A percentile compares a stretch with the other conserved stretches of the same genome.
These are phyloP conservation scores for Orbilia javanica DNA, from an alignment of 2,329 filamentous ascomycete genomes.

Conservation along the genomic window DNA sequence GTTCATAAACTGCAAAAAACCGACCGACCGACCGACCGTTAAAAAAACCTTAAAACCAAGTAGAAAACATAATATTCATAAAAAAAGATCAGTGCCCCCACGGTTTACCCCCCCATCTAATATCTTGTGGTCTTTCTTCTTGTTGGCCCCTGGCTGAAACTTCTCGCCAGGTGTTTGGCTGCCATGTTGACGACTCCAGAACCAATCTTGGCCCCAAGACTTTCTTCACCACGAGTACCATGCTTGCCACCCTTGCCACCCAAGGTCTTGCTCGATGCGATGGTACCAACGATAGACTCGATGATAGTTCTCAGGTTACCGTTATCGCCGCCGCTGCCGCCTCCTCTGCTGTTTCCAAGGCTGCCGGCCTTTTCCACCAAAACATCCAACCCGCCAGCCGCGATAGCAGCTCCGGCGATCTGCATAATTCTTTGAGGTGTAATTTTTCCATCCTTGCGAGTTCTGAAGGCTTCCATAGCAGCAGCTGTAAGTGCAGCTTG, in stretches of 20 bases:
- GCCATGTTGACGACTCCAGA: slow-evolving; percentile 46
- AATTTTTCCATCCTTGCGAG: slow-evolving; percentile 51
- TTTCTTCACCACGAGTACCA: slow-evolving; percentile 14
- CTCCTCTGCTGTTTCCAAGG: background rate
- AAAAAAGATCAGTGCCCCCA: background rate
- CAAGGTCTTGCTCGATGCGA: slow-evolving; percentile 46
- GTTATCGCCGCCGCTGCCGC: background rate
- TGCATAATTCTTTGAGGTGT: slow-evolving; percentile 55
- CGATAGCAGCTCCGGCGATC: slow-evolving; percentile 53
- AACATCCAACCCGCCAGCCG: slow-evolving; percentile 50
- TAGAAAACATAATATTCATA: background rate
- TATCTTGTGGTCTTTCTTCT: slow-evolving; percentile 48
- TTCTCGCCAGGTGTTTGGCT: slow-evolving; percentile 38
- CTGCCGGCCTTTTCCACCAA: slow-evolving; percentile 33
- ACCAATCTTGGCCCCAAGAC: slow-evolving; percentile 31
- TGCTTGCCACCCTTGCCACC: slow-evolving; percentile 30
- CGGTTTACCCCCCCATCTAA: background rate
- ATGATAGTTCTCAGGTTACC: slow-evolving; percentile 39
- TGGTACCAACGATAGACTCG: slow-evolving; percentile 41
- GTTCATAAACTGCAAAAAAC: slow-evolving; percentile 10
- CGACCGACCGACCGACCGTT: slow-evolving; percentile 15
- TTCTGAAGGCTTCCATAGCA: slow-evolving; percentile 55
- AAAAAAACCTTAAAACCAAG: background rate
- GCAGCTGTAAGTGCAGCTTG: slow-evolving; percentile 54
- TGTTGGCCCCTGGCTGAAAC: slow-evolving; percentile 40